Base-by-base conservation (phyloP, 768 basidiomycete genomes). In the Lentinula sp. region DNA sequence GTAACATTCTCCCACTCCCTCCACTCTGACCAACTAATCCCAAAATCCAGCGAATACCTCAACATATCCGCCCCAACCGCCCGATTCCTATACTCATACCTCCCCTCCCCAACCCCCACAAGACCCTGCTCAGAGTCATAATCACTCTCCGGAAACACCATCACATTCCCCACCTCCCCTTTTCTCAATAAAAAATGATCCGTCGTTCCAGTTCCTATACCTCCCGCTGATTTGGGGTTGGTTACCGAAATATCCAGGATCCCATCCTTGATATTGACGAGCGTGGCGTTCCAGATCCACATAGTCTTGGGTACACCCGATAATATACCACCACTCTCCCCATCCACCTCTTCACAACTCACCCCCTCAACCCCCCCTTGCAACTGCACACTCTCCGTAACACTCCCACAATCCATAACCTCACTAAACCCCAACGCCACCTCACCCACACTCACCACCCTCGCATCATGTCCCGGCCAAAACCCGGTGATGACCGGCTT, bases 61-160 rank as follows among this genome's bases (percentile, higher is more conserved):
- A 93, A 87, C 77, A 75, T 84, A 63, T 96, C 93, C 13, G 95
- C 94, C 50, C 95, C 95, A 60, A 81, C 81, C 5, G 95, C 94
- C 48, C 80, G 82, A 74, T 97, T 94, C 0, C 84, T 84, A 71
- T 93, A 92, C 28, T 3, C 28, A 28, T 28, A 28, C 28, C 28
- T 28, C 28, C 28, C 28, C 3, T 28, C 28, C 28, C 28, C 28
- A 3, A 28, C 0, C 28, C 28, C 28, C 28, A 28, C 28, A 28
- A 28, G 28, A 0, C 28, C 28, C 28, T 23, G 23, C 2, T 4
- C 28, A 18, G 72, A 77, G 70, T 89, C 86, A 70, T 93, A 95
- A 69, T 95, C 93, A 43, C 84, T 81, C 21, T 82, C 78, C 0
- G 92, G 91, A 80, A 89, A 95, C n/a, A 97, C 86, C 78, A 97